A percentile compares a stretch with the other conserved stretches of the same genome.
Conservation (phyloP, 805 yeast species). For the Candida methanosorbosa region DNA sequence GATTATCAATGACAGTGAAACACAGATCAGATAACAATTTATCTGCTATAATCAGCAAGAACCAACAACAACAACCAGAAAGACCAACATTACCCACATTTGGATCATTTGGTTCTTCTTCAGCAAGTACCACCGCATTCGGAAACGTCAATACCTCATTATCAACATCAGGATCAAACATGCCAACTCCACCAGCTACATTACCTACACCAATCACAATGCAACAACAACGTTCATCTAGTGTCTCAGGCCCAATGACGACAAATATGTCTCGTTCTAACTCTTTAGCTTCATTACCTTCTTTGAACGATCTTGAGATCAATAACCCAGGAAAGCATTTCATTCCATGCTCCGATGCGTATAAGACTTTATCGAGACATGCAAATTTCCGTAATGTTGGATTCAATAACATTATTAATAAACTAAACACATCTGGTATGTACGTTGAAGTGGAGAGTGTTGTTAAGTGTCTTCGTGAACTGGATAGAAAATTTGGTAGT, state of each 20-base stretch:
- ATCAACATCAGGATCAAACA: neutral
- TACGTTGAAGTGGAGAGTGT: slow-evolving; percentile 89
- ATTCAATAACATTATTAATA: slow-evolving; percentile 63
- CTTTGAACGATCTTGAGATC: slow-evolving; percentile 18
- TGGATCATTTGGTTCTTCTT: slow-evolving; percentile 1
- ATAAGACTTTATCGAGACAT: slow-evolving; percentile 77
- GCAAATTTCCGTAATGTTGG: slow-evolving; percentile 68
- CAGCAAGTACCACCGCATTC: neutral
- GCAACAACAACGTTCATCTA: slow-evolving; percentile 3
- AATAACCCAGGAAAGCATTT: slow-evolving; percentile 37
- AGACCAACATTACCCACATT: neutral
- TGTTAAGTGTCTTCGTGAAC: slow-evolving; percentile 73
- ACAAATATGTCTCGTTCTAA: slow-evolving; percentile 9
- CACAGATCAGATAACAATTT: neutral
- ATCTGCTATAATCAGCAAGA: neutral
- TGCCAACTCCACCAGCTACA: neutral
- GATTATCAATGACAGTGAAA: neutral
- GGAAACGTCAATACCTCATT: neutral
- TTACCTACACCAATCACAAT: neutral
- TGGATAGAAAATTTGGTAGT: slow-evolving; percentile 54
- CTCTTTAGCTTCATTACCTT: slow-evolving; percentile 15
- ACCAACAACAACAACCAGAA: neutral
- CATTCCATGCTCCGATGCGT: slow-evolving; percentile 87
- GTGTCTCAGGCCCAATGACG: slow-evolving; percentile 3
- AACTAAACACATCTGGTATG: slow-evolving; percentile 75